Conservation (phyloP, 495 filamentous ascomycete species). For the Glutinoglossum americanum region DNA sequence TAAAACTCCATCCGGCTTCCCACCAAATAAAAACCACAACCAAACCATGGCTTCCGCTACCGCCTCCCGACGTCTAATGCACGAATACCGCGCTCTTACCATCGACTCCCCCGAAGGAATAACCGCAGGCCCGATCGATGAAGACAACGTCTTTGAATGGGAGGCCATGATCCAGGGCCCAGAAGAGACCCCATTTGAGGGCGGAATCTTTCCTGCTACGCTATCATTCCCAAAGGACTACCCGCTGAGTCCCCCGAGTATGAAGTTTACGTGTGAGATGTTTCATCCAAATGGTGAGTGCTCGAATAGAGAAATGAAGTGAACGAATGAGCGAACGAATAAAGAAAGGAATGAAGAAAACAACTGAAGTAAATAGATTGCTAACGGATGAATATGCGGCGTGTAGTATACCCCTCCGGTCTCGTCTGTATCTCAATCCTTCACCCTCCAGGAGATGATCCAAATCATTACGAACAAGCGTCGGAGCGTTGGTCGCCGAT, state of each 20-base stretch:
- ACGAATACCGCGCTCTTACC: slow-evolving; percentile 80
- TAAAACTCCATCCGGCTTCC: too few relatives aligned
- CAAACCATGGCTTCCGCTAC: slow-evolving; percentile 36
- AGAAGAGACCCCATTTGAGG: slow-evolving; percentile 86
- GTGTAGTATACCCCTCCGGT: slow-evolving; percentile 74
- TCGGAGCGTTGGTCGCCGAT: slow-evolving; percentile 92
- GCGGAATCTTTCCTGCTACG: slow-evolving; percentile 83
- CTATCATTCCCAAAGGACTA: slow-evolving; percentile 93
- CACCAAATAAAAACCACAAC: not conserved
- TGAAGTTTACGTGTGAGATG: slow-evolving; percentile 81
- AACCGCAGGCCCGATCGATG: slow-evolving; percentile 75
- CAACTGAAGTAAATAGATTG: not conserved
- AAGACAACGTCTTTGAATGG: slow-evolving; percentile 94
- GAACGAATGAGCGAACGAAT: too few relatives aligned
- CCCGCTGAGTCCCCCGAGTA: slow-evolving; percentile 75
- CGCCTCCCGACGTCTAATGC: slow-evolving; percentile 84
- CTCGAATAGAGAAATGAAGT: too few relatives aligned
- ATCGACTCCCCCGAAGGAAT: slow-evolving; percentile 82
- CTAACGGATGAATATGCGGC: not conserved
- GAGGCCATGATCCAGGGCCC: slow-evolving; percentile 92
- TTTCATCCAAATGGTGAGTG: slow-evolving; percentile 85
- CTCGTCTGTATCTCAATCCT: slow-evolving; percentile 95
- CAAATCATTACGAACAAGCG: slow-evolving; percentile 95
- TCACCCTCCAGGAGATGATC: slow-evolving; percentile 94
- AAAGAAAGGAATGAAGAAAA: not conserved